Percentiles rank a stretch among this genome's conserved stretches.
phyloP scores from a whole-genome alignment of 225 moss, liverwort and hornwort genomes.

The Ulota crispa region DNA sequence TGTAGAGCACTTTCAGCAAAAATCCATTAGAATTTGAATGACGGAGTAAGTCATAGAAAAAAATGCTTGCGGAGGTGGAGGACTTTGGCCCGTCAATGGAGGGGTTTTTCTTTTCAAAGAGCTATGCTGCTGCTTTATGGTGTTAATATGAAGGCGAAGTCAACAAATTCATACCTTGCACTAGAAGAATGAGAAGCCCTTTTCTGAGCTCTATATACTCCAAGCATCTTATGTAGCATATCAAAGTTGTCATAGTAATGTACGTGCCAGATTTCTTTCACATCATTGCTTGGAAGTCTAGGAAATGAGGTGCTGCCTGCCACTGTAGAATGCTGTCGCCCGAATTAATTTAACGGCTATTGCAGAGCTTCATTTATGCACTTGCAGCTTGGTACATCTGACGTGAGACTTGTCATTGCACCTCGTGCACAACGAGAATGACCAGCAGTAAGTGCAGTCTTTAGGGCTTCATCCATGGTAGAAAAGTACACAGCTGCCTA shows the following conservation, averaged over 20 bases:
- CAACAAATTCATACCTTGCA: too few relatives aligned
- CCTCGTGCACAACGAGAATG: background rate
- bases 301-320: background rate
- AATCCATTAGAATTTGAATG: too few relatives aligned
- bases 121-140: too few relatives aligned
- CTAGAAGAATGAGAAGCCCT: background rate
- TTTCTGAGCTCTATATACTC: background rate
- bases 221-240: background rate
- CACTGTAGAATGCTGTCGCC: too few relatives aligned
- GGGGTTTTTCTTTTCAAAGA: too few relatives aligned
- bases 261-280: background rate
- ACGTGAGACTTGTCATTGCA: background rate
- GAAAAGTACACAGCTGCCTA: background rate
- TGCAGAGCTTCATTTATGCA: background rate
- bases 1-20: too few relatives aligned
- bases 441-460: background rate
- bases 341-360: too few relatives aligned
- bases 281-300: background rate
- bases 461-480: background rate
- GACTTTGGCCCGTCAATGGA: too few relatives aligned
- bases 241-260: background rate
- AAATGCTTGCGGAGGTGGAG: too few relatives aligned
- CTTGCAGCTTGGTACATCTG: background rate
- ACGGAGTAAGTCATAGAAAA: too few relatives aligned
- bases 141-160: too few relatives aligned